Evolutionary conservation across 441 rosid species (phyloP).

Genomic region (Eutrema salsugineum): DNA sequence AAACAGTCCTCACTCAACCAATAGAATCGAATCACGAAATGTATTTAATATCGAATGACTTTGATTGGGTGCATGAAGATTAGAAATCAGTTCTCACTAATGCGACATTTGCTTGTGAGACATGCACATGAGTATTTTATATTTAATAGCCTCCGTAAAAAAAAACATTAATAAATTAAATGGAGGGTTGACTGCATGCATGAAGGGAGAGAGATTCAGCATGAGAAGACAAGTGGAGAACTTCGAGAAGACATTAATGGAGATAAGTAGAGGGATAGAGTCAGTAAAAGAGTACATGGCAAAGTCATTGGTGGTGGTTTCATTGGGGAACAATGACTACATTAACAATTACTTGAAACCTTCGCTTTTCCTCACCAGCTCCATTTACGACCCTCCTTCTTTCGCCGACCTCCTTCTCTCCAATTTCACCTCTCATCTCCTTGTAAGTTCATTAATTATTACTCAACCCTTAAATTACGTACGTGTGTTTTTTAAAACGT

Average conservation of each 20-base stretch:
- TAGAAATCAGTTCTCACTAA: background rate
- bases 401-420: conserved; percentile 70
- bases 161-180: background rate
- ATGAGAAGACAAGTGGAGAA: conserved; percentile 77
- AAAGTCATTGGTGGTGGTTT: conserved; percentile 54
- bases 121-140: conserved; percentile 1
- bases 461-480: too few species aligned
- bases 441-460: conserved; percentile 34
- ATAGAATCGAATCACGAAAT: background rate
- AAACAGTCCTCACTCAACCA: background rate
- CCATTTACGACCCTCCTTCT: conserved; percentile 49
- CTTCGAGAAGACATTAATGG: conserved; percentile 59
- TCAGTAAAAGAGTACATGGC: conserved; percentile 40
- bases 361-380: conserved; percentile 56
- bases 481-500: too few species aligned
- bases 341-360: conserved; percentile 87
- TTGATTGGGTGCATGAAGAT: conserved; percentile 16
- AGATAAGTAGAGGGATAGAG: conserved; percentile 39
- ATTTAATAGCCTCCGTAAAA: background rate
- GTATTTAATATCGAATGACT: background rate
- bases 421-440: conserved; percentile 51
- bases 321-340: conserved; percentile 86
- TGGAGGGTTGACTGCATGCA: conserved; percentile 12
- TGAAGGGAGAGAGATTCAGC: conserved; percentile 68
- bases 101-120: too few species aligned